phyloP scores from a whole-genome alignment of 768 basidiomycete genomes.

The Russula ochroleuca region DNA sequence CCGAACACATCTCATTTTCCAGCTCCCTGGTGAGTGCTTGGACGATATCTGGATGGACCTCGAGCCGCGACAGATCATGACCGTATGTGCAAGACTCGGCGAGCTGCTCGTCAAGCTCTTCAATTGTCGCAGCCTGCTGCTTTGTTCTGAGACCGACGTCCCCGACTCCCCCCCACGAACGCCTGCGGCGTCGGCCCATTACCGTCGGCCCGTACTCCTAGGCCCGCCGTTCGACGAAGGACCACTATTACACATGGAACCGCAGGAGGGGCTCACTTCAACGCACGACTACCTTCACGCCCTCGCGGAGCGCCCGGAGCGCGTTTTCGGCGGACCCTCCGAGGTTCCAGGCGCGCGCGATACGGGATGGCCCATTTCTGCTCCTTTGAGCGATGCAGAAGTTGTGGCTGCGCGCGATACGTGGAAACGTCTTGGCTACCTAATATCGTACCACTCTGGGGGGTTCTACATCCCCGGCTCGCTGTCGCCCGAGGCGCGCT shows the following conservation, averaged over 20 bases:
- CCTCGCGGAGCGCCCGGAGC: slow-evolving; percentile 31
- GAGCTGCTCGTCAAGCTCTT: slow-evolving; percentile 33
- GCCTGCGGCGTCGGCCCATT: slow-evolving; percentile 9
- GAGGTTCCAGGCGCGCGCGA: slow-evolving; percentile 21
- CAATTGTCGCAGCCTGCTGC: slow-evolving; percentile 30
- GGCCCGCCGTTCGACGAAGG: slow-evolving; percentile 32
- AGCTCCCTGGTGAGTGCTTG: slow-evolving; percentile 33
- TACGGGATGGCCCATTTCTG: slow-evolving; percentile 22
- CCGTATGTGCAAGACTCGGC: slow-evolving; percentile 30
- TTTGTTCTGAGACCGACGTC: slow-evolving; percentile 32
- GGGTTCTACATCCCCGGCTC: slow-evolving; percentile 34
- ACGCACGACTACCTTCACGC: slow-evolving; percentile 33
- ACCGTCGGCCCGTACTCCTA: slow-evolving; percentile 29
- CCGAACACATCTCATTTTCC: slow-evolving; percentile 1
- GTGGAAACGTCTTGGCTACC: slow-evolving; percentile 29
- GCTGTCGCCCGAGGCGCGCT: slow-evolving; percentile 31
- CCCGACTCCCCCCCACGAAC: slow-evolving; percentile 27
- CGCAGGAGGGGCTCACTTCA: slow-evolving; percentile 30
- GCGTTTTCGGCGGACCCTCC: slow-evolving; percentile 26
- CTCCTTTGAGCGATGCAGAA: slow-evolving; percentile 30
- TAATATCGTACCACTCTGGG: slow-evolving; percentile 33
- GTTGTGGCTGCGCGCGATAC: slow-evolving; percentile 30
- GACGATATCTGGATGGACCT: slow-evolving; percentile 32
- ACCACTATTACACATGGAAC: slow-evolving; percentile 29
- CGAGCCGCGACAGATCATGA: slow-evolving; percentile 27